Base-by-base conservation (phyloP, 345 rosid species). In the Balakata baccata region DNA sequence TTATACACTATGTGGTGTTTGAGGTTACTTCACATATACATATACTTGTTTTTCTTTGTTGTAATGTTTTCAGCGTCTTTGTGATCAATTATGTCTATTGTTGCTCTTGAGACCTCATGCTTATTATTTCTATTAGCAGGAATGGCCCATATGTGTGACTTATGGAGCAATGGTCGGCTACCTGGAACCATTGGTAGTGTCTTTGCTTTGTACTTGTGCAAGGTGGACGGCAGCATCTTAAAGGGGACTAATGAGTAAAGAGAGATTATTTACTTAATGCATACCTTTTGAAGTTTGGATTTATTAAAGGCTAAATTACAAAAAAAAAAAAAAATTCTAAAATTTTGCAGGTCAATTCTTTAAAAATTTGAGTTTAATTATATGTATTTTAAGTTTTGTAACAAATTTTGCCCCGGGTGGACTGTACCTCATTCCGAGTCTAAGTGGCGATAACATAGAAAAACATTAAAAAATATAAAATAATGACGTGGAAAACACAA, bases 101-200 rank as follows among this genome's bases (percentile, higher is more conserved):
- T 10, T 34, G 1, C 37, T 64, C 59, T 20, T 10, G 34, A 56
- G 62, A 51, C 54, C 47, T 47, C 54, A 75, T 29, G 58, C 68
- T 2, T 58, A 10, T 58, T 17, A 22, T 72, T 77, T 66, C 66
- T 3, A 0, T 70, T 22, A 68, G 71, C 69, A 93, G 97, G 94
- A 92, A 70, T 94, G 98, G 98, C 98, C 97, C 10, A 77, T 94
- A 67, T 89, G 92, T 81, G 98, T 94, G 69, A 85, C 86, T 45
- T 92, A 88, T 29, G 96, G 98, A 67, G 89, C 90, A 62, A 70
- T 89, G 58, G 78, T 66, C 54, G 98, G 98, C 49, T 83, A 88
- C 73, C 45, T 88, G 64, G 74, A 79, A 25, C 92, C 87, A 49
- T 76, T 84, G 81, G 64, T 84, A 13, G 87, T 74, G 14, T 54